Base-by-base conservation (phyloP, 2,329 filamentous ascomycete genomes). In the Botrytis fragariae region DNA sequence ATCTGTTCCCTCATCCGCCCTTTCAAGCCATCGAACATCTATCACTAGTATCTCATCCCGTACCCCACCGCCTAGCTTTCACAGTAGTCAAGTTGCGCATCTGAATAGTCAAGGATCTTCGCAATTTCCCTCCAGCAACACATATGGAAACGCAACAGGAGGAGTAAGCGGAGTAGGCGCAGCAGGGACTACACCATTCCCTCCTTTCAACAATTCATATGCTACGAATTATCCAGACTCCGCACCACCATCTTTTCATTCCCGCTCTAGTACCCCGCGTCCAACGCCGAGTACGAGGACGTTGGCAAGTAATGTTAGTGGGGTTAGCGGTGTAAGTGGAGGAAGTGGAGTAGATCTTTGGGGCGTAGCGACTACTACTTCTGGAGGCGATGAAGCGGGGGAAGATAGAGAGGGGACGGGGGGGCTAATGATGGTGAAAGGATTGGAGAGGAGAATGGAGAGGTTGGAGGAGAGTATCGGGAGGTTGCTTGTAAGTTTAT, bases 401-500 rank as follows among this genome's bases (percentile, higher is more conserved):
- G 74, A 64, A 39, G 73, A 62, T 9, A 57, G 69, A 39, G 60
- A 72, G 32, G 69, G 61, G 0, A 18, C 32, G 12, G 76, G 78
- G 74, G 76, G 77, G 1, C 62, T 78, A 1, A 69, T 74, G 3
- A 77, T 75, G 16, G 76, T 80, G 12, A 73, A 73, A 22, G 74
- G 75, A 3, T 60, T 80, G 45, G 77, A 77, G 60, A 73, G 75
- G 63, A 74, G 78, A 29, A 75, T 79, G 18, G 77, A 79, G 67
- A 77, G 77, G 71, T 72, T 80, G 29, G 79, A 80, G 63, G 79
- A 80, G 65, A 74, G 71, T 32, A 76, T 80, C 29, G 79, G 79
- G 4, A 73, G 75, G 16, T 67, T 80, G 8, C 71, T 80, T 25
- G 76, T 78, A 64, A 42, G 63, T 74, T 25, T 32, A 2, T 48